Base-by-base conservation (phyloP, 164 flowering plant species). In the Hamamelis virginiana region DNA sequence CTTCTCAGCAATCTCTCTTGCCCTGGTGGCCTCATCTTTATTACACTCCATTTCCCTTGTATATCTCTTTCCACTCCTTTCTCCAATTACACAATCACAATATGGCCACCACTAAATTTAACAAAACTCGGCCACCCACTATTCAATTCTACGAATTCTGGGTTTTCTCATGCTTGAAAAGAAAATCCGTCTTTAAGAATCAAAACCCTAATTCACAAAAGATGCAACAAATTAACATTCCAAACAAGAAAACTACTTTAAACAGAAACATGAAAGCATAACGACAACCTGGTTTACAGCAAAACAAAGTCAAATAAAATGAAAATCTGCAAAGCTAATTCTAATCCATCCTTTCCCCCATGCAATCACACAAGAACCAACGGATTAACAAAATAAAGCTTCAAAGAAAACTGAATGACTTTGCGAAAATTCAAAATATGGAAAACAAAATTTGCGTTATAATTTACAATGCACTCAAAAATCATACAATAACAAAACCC, bases 1-100 rank as follows among this genome's bases (percentile, higher is more conserved):
- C 80, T 74, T 87, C 78, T 88, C 93, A 33, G 95, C 89, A 66
- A 90, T 82, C 69, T 85, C 89, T 77, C 84, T 91, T 15, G 92
- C 93, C 70, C 90, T 82, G 27, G 55, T 41, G 26, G 97, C 97
- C 71, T 90, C 97, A 67, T 88, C 95, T 79, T 76, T 88, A 55
- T 91, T 91, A 74, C 97, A 91, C 68, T 91, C 97, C 97, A 91
- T 91, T 70, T 62, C 71, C 16, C 51, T 22, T 5, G 47, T 56
- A 47, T 53, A 11, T 33, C 41, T 28, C 48, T 28, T 22, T 66
- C 12, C 12, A 22, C 16, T 58, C 28, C 45, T 45, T 12, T 69
- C 16, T 62, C 22, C 16, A 41, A 12, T 9, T 16, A 3, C 23
- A 51, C 25, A 15, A 19, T 22, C 13, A 47, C 44, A 38, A 41